Conservation (phyloP, 164 flowering plant species). For the Vitis amurensis region DNA sequence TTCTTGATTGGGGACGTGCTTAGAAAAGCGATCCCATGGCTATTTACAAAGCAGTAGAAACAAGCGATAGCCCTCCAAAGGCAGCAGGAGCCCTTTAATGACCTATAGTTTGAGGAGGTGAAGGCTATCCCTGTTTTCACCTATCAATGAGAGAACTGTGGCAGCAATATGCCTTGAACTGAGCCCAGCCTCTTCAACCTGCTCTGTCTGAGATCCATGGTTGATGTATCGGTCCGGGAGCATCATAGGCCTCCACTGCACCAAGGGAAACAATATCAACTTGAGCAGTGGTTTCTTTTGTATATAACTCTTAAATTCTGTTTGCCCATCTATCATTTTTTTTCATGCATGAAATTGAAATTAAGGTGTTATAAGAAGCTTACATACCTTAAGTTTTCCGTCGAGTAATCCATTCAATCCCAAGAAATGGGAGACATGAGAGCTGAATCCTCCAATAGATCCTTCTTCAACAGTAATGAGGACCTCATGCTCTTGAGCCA, state of each 20-base stretch:
- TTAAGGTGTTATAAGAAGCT: background rate
- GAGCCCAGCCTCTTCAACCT: constrained; percentile 50
- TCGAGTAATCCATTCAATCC: constrained; percentile 45
- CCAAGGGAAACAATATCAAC: background rate
- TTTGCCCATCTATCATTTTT: too few relatives aligned
- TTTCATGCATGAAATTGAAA: background rate
- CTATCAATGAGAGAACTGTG: constrained; percentile 33
- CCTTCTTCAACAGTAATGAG: constrained; percentile 44
- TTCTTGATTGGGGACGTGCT: too few relatives aligned
- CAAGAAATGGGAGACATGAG: constrained; percentile 51
- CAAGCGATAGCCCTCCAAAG: background rate
- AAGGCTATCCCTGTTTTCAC: constrained; percentile 20
- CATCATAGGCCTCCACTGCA: constrained; percentile 57
- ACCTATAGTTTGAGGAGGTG: constrained; percentile 10
- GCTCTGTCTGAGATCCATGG: constrained; percentile 52
- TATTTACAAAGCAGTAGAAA: too few relatives aligned
- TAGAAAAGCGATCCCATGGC: too few relatives aligned
- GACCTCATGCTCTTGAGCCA: constrained; percentile 41
- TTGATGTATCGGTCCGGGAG: constrained; percentile 57
- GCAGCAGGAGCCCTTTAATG: background rate
- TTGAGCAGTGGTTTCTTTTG: too few relatives aligned
- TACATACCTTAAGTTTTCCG: constrained; percentile 29
- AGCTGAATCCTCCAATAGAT: constrained; percentile 44
- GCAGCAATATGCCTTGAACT: constrained; percentile 43
- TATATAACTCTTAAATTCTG: too few relatives aligned